phyloP scores from a whole-genome alignment of 345 rosid species.

The Heritiera littoralis region DNA sequence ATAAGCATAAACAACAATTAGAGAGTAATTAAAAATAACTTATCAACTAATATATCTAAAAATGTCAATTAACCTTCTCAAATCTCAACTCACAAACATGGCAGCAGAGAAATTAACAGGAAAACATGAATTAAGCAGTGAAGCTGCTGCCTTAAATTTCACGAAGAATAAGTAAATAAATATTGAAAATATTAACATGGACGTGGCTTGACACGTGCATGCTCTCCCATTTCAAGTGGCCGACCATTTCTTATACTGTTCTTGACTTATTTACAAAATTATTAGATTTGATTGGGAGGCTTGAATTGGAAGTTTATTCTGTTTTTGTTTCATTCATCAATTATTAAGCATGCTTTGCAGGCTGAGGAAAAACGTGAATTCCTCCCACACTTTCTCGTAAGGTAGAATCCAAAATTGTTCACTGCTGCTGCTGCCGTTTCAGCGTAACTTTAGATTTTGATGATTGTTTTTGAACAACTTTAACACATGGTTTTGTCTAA shows the following conservation, averaged over 20 bases:
- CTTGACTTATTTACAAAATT: background rate
- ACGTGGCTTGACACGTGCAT: conserved; percentile 29
- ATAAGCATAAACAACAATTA: too few relatives aligned
- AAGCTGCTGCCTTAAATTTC: background rate
- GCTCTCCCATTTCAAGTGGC: conserved; percentile 4
- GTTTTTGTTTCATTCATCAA: background rate
- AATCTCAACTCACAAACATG: background rate
- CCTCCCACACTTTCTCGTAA: background rate
- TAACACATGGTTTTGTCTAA: conserved; percentile 31
- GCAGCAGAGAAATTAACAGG: background rate
- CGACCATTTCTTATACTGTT: conserved; percentile 14
- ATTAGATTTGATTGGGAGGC: background rate
- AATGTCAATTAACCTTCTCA: background rate
- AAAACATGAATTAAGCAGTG: background rate
- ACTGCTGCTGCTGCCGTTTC: conserved; percentile 8
- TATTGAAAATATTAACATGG: conserved; percentile 9
- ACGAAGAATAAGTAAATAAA: background rate
- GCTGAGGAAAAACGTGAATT: background rate
- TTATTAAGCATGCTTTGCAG: background rate
- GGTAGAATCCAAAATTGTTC: conserved; percentile 41
- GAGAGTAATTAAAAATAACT: too few relatives aligned
- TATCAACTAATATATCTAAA: background rate
- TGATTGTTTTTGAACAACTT: background rate
- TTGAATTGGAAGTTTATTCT: background rate
- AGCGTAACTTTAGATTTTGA: background rate